These are phyloP conservation scores for Boletus sp. DNA, from an alignment of 1,284 basidiomycete species.

Conservation along the genomic window DNA sequence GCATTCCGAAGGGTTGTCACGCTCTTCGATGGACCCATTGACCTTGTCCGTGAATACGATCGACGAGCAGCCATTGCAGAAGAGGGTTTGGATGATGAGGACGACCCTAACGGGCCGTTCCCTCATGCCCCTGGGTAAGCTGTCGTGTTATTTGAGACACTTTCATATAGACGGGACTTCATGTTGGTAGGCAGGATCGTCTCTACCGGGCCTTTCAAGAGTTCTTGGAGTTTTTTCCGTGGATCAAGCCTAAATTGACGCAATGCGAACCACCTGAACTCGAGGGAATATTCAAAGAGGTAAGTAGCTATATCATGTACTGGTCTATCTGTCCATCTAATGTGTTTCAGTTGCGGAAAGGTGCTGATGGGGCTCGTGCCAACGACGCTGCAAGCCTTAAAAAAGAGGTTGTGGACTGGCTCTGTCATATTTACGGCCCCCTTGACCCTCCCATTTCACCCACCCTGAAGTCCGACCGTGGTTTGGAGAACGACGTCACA, in stretches of 20 bases:
- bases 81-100: not conserved
- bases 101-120: not conserved
- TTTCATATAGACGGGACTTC: too few relatives aligned
- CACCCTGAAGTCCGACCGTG: not conserved
- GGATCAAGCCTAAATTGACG: not conserved
- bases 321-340: not conserved
- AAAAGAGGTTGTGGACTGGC: slow-evolving; percentile 2
- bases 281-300: not conserved
- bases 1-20: not conserved
- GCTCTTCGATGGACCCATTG: not conserved
- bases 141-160: too few relatives aligned
- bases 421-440: not conserved
- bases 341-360: not conserved
- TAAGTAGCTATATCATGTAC: not conserved
- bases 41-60: not conserved
- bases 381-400: not conserved
- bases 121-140: not conserved
- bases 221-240: not conserved
- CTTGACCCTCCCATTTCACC: not conserved
- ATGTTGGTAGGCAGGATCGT: not conserved
- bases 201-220: not conserved
- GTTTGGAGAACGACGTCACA: not conserved
- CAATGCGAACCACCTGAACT: not conserved
- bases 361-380: not conserved
- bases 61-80: not conserved